Percentiles rank a stretch among this genome's conserved stretches.
These are phyloP conservation scores for Myriosclerotinia duriaeana DNA, from an alignment of 2,329 filamentous ascomycete species.

Conservation along the genomic window DNA sequence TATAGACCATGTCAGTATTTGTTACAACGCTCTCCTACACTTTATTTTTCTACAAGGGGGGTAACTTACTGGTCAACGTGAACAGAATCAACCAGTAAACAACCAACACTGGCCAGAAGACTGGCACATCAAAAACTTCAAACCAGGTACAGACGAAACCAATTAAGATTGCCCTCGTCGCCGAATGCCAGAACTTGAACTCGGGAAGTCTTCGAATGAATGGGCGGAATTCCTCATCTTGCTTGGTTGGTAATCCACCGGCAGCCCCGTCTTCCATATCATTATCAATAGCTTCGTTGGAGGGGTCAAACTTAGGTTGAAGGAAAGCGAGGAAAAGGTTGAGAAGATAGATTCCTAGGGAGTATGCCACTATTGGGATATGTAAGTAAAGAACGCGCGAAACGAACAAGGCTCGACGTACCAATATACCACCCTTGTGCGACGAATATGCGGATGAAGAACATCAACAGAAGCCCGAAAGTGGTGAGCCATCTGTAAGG, in stretches of 20 bases:
- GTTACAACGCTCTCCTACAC: constrained; percentile 24
- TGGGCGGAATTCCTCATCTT: constrained; percentile 95
- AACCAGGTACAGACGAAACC: constrained; percentile 90
- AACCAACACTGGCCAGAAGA: constrained; percentile 98
- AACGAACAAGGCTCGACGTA: constrained; percentile 46
- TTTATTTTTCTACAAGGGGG: constrained; percentile 8
- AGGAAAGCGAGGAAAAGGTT: constrained; percentile 99
- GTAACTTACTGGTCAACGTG: constrained; percentile 80
- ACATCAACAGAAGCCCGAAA: constrained; percentile 70
- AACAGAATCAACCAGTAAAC: constrained; percentile 99
- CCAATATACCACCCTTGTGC: constrained; percentile 99
- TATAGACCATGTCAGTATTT: constrained; percentile 42
- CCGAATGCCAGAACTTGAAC: constrained; percentile 99
- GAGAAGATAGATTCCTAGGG: constrained; percentile 95
- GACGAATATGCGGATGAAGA: constrained; percentile 85
- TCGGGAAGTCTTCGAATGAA: constrained; percentile 95
- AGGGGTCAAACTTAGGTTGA: constrained; percentile 97
- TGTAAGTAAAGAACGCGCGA: constrained; percentile 8
- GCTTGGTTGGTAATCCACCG: constrained; percentile 83
- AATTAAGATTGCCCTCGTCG: constrained; percentile 81
- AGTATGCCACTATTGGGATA: constrained; percentile 75
- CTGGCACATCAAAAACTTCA: constrained; percentile 89
- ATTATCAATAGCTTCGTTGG: constrained; percentile 84
- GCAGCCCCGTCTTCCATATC: constrained; percentile 92
- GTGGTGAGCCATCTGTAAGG: constrained; percentile 89